phyloP scores from a whole-genome alignment of 495 filamentous ascomycete species.

The Ascodesmis nigricans region DNA sequence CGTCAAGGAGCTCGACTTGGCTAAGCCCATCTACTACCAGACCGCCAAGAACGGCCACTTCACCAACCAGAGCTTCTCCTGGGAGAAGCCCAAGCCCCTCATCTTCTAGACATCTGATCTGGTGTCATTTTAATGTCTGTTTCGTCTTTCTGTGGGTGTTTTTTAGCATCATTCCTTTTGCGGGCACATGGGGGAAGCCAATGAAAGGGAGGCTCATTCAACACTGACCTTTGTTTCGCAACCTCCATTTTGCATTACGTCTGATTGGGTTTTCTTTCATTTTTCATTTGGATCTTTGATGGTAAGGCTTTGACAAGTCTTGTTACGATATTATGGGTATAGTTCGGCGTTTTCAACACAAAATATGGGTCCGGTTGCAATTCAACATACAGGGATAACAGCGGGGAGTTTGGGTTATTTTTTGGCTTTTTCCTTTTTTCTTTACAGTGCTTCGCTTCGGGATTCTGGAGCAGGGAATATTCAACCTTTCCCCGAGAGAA shows the following conservation, averaged over 20 bases:
- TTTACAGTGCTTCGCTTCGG: background rate
- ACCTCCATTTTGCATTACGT: background rate
- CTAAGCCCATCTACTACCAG: constrained; percentile 90
- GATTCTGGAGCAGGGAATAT: constrained; percentile 2
- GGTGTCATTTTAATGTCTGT: constrained; percentile 17
- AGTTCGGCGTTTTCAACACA: constrained; percentile 8
- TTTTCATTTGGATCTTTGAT: background rate
- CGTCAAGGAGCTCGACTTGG: constrained; percentile 86
- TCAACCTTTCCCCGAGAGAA: constrained; percentile 8
- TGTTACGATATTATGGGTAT: constrained; percentile 4
- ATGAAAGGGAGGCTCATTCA: background rate
- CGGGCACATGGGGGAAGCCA: no score
- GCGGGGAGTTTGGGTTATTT: background rate
- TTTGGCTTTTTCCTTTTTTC: constrained; percentile 5
- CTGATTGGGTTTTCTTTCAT: background rate
- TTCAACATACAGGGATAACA: constrained; percentile 2
- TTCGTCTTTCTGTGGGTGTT: constrained; percentile 4
- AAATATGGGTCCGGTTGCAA: background rate
- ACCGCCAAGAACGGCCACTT: constrained; percentile 98
- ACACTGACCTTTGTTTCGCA: no score
- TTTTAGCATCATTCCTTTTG: constrained; percentile 1
- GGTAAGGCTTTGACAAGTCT: background rate
- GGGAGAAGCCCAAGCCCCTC: constrained; percentile 94
- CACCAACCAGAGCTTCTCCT: constrained; percentile 90
- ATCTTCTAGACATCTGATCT: constrained; percentile 42